Evolutionary conservation across 2,329 filamentous ascomycete genomes (phyloP).

Genomic region (Aspergillus oerlinghausenensis): DNA sequence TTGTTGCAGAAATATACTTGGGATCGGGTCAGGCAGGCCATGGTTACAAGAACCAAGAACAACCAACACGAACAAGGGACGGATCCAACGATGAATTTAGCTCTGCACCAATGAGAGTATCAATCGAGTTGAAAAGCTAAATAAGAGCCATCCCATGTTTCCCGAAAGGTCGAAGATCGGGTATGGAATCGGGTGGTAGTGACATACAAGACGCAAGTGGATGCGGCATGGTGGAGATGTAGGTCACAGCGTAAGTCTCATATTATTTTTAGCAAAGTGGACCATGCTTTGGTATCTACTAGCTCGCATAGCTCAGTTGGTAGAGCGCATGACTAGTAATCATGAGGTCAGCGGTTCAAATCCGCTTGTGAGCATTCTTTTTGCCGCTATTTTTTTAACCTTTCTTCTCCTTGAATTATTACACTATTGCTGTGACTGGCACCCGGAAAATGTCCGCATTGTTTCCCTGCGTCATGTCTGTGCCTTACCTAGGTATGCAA

Average conservation of each 20-base stretch:
- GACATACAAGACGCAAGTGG: neutral
- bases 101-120: neutral
- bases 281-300: neutral
- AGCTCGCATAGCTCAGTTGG: constrained; percentile 33
- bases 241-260: too few species aligned
- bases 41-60: neutral
- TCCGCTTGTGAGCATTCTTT: constrained; percentile 28
- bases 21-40: neutral
- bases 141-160: neutral
- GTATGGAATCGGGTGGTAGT: neutral
- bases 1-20: neutral
- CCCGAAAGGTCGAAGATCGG: neutral
- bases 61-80: neutral
- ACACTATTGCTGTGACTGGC: too few species aligned
- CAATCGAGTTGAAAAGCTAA: neutral
- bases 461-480: too few species aligned
- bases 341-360: constrained; percentile 35
- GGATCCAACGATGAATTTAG: too few species aligned
- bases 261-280: neutral
- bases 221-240: neutral
- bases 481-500: neutral
- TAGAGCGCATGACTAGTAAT: constrained; percentile 37
- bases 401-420: too few species aligned
- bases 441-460: too few species aligned
- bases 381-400: too few species aligned